These are phyloP conservation scores for Cyclostephanos invisitatus DNA, from an alignment of 108 stramenopile species.

Conservation along the genomic window DNA sequence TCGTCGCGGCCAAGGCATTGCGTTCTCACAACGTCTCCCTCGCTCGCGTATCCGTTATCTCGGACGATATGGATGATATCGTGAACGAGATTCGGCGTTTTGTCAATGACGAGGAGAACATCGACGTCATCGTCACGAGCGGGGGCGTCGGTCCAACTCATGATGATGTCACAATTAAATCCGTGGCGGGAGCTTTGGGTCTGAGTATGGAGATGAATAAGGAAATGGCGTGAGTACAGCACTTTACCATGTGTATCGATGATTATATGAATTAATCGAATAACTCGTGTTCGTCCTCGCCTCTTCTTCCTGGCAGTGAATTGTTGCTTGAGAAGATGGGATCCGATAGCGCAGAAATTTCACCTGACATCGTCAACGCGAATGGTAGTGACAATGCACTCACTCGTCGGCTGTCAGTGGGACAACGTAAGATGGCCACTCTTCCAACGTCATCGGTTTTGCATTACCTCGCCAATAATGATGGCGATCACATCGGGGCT, in stretches of 20 bases:
- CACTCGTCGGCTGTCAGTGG: slow-evolving; percentile 62
- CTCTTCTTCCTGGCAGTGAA: not conserved
- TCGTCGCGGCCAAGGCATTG: slow-evolving; percentile 79
- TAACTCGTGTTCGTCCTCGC: not conserved
- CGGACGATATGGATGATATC: slow-evolving; percentile 84
- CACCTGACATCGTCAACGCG: slow-evolving; percentile 27
- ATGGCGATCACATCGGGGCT: not conserved
- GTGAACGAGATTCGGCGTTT: slow-evolving; percentile 73
- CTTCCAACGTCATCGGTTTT: slow-evolving; percentile 66
- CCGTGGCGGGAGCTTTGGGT: slow-evolving; percentile 79
- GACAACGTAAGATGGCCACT: slow-evolving; percentile 86
- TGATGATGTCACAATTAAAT: slow-evolving; percentile 95
- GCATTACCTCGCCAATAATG: slow-evolving; percentile 60
- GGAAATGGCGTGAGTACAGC: slow-evolving; percentile 75
- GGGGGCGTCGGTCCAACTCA: slow-evolving; percentile 98
- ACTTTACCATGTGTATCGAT: not conserved
- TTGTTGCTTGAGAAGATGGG: slow-evolving; percentile 58
- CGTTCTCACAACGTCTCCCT: slow-evolving; percentile 77
- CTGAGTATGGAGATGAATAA: slow-evolving; percentile 68
- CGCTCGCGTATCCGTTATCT: slow-evolving; percentile 80
- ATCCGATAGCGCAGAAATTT: slow-evolving; percentile 25
- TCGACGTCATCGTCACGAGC: slow-evolving; percentile 90
- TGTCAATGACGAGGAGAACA: slow-evolving; percentile 56
- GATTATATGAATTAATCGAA: not conserved
- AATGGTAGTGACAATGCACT: slow-evolving; percentile 21